Conservation (phyloP, 2,329 filamentous ascomycete species). For the Aspergillus sp. region DNA sequence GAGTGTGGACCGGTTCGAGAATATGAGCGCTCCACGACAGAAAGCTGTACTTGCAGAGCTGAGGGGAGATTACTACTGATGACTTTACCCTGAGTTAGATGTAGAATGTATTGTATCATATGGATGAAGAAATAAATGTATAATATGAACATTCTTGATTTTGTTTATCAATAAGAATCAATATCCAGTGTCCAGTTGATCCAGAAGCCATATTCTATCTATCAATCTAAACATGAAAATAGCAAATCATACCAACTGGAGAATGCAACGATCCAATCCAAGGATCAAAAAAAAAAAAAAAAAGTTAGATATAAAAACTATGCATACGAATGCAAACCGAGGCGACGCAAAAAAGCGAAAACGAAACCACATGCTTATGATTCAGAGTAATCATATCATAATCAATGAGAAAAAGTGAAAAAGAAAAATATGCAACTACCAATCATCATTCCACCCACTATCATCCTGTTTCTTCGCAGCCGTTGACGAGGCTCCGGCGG, state of each 20-base stretch:
- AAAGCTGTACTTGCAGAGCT: slow-evolving; percentile 49
- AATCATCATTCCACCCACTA: slow-evolving; percentile 50
- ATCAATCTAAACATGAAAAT: too few relatives aligned
- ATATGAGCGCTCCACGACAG: slow-evolving; percentile 58
- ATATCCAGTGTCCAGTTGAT: too few relatives aligned
- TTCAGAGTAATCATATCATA: background rate
- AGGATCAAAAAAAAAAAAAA: background rate
- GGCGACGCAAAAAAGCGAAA: background rate
- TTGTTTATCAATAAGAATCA: too few relatives aligned
- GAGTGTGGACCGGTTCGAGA: slow-evolving; percentile 67
- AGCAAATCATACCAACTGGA: too few relatives aligned
- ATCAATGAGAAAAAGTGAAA: background rate
- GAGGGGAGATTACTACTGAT: slow-evolving; percentile 26
- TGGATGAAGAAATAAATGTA: too few relatives aligned
- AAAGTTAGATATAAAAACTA: background rate
- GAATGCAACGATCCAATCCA: background rate
- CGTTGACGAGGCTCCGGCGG: slow-evolving; percentile 4
- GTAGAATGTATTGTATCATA: background rate
- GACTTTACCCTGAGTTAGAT: background rate
- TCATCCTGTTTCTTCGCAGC: slow-evolving; percentile 32
- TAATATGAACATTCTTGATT: too few relatives aligned
- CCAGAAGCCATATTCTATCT: too few relatives aligned
- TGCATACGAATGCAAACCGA: background rate
- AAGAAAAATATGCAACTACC: slow-evolving; percentile 22
- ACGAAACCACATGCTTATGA: background rate